A percentile compares a stretch with the other conserved stretches of the same genome.
Conservation (phyloP, 208 protist genomes). For the Balamuthia mandrillaris region DNA sequence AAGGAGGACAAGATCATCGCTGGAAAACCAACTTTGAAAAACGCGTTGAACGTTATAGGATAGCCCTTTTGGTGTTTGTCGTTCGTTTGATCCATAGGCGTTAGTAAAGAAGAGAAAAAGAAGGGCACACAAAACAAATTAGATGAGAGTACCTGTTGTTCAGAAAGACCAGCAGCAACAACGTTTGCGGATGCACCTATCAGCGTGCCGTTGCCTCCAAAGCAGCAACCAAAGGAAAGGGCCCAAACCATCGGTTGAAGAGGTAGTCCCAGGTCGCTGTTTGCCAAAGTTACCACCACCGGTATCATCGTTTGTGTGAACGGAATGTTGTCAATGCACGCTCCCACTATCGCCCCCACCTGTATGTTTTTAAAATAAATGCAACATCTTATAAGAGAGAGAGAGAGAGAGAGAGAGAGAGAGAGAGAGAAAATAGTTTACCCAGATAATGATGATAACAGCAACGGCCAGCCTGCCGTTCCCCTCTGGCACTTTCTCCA, state of each 20-base stretch:
- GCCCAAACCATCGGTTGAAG: slow-evolving; percentile 66
- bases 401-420: too few species aligned
- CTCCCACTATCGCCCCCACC: slow-evolving; percentile 51
- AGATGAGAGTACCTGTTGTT: slow-evolving; percentile 23
- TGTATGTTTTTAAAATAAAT: too few species aligned
- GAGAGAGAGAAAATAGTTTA: too few species aligned
- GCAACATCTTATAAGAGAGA: neutral
- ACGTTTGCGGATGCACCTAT: slow-evolving; percentile 71
- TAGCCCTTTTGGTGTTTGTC: slow-evolving; percentile 30
- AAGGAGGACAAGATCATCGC: slow-evolving; percentile 53
- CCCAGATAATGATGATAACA: neutral
- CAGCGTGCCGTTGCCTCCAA: slow-evolving; percentile 72
- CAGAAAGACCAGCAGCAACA: slow-evolving; percentile 55
- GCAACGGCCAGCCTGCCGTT: neutral
- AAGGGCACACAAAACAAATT: too few species aligned
- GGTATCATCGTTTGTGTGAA: slow-evolving; percentile 37
- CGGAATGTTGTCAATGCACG: slow-evolving; percentile 43
- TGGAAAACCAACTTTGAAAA: slow-evolving; percentile 61
- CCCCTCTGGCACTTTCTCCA: neutral
- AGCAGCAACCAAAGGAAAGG: slow-evolving; percentile 65
- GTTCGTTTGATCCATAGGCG: too few species aligned
- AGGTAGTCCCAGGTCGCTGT: slow-evolving; percentile 49
- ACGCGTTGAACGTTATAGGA: slow-evolving; percentile 52
- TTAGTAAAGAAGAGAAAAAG: slow-evolving; percentile 17
- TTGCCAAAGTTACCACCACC: slow-evolving; percentile 51